Evolutionary conservation across 352 stramenopile genomes (phyloP), one percentile per base, ranked within the genome.

Genomic region (Globisporangium cylindrosporum): DNA sequence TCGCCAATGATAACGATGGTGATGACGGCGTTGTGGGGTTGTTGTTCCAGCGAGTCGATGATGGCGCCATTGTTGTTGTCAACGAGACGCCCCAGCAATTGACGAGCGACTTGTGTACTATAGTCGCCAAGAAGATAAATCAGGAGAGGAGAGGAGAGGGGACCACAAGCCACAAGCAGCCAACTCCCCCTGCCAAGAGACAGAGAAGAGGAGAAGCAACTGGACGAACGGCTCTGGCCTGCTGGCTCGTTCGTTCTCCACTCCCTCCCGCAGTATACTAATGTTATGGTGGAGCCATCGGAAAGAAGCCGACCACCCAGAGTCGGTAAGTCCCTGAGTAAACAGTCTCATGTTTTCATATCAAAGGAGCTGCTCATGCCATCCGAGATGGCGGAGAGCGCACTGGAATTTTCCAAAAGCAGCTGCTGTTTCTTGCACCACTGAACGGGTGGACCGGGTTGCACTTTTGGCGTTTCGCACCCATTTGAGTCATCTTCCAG

Each of bases 391-490:
- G 10, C 12, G n/a, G 49, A 55, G 20, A 34, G 49, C 10, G 29
- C 14, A 29, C 51, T 25, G 6, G 24, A 18, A 41, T 59, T 32
- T 41, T 41, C 25, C 22, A 22, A 18, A 18, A 20, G 25, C 8
- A 57, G 46, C 27, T 61, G 61, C 32, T 51, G 58, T 27, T 64
- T 6, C 14, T 10, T 64, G 54, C 24, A 7, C 48, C 48, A 29
- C 0, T 48, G 38, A 25, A 55, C n/a, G 2, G 48, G 48, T 27
- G 48, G 20, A 55, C n/a, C 20, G 29, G 48, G 48, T 55, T 55
- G 48, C 54, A 34, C 25, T 24, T 59, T 59, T 59, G 25, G 14
- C 53, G 53, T 59, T 59, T 59, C n/a, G 25, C 10, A 59, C 5
- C 48, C 38, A 48, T 48, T 15, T 20, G 12, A 48, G 12, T 22